Percentiles rank a stretch among this genome's conserved stretches.
These are phyloP conservation scores for Calonectria montana DNA, from an alignment of 2,329 filamentous ascomycete species.

Conservation along the genomic window DNA sequence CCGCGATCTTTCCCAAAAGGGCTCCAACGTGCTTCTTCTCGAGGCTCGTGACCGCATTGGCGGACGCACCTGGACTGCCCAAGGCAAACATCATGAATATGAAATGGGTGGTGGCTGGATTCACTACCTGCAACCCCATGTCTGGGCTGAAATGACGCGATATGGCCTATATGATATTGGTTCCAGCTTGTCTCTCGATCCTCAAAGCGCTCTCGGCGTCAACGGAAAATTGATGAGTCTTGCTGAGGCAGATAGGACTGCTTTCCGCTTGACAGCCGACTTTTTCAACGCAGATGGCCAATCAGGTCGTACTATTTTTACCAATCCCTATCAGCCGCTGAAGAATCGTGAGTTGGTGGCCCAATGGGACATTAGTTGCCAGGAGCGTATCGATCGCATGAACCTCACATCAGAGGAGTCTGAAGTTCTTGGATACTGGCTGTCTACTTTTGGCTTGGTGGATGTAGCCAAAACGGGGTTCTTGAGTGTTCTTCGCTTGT, in stretches of 20 bases:
- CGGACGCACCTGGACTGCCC: not conserved
- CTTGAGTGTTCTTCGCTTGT: not conserved
- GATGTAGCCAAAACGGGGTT: not conserved
- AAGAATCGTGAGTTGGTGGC: not conserved
- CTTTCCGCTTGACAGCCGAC: not conserved
- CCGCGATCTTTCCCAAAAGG: not conserved
- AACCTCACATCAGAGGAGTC: not conserved
- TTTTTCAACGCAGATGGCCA: conserved; percentile 1
- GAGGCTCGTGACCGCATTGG: not conserved
- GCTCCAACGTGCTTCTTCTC: not conserved
- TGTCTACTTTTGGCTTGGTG: not conserved
- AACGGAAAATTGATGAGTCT: not conserved
- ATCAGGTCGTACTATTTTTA: not conserved
- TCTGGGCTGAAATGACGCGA: not conserved
- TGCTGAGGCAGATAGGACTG: not conserved
- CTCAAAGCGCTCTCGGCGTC: not conserved
- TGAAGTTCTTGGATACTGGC: not conserved
- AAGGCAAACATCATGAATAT: not conserved
- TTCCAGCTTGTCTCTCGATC: not conserved
- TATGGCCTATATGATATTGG: not conserved
- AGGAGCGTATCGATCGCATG: not conserved
- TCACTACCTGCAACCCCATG: not conserved
- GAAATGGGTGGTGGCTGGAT: not conserved
- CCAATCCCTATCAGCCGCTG: not conserved
- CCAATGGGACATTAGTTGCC: not conserved